Percentiles rank a stretch among this genome's conserved stretches.
phyloP scores from a whole-genome alignment of 108 stramenopile species.

The Nitzschia sp. region DNA sequence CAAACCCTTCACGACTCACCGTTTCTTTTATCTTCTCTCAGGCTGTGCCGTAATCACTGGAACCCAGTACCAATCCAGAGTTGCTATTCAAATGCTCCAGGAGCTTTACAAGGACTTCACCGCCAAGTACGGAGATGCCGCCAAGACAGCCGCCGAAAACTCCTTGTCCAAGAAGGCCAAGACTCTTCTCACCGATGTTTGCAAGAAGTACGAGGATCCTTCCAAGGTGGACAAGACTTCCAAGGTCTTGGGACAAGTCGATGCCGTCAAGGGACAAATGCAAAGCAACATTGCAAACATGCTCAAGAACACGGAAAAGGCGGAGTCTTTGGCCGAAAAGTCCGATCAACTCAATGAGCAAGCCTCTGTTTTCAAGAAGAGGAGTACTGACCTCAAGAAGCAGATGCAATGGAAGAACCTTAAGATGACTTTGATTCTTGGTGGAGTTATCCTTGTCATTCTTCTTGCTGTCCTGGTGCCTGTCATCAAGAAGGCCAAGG shows the following conservation, averaged over 20 bases:
- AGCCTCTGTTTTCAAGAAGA: slow-evolving; percentile 87
- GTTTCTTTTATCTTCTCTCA: slow-evolving; percentile 11
- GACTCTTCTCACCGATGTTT: slow-evolving; percentile 49
- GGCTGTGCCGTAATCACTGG: slow-evolving; percentile 85
- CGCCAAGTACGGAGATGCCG: slow-evolving; percentile 61
- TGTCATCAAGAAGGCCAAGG: slow-evolving; percentile 67
- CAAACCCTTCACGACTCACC: neutral
- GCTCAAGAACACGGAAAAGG: slow-evolving; percentile 88
- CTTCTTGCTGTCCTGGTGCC: slow-evolving; percentile 76
- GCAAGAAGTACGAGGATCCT: slow-evolving; percentile 85
- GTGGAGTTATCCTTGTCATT: slow-evolving; percentile 65
- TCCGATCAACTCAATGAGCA: slow-evolving; percentile 87
- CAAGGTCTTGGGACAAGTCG: slow-evolving; percentile 73
- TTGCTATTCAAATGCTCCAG: slow-evolving; percentile 72
- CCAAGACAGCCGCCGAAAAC: slow-evolving; percentile 70
- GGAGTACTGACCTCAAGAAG: slow-evolving; percentile 73
- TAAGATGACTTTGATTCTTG: slow-evolving; percentile 84
- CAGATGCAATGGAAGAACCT: slow-evolving; percentile 92
- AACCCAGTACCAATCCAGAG: slow-evolving; percentile 79
- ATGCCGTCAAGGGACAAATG: slow-evolving; percentile 84
- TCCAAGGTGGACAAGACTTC: slow-evolving; percentile 83
- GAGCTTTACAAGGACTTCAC: slow-evolving; percentile 74
- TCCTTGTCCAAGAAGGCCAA: slow-evolving; percentile 79
- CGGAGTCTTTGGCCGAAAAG: slow-evolving; percentile 74
- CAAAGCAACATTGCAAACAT: slow-evolving; percentile 83